Percentiles rank a stretch among this genome's conserved stretches.
Evolutionary conservation across 306 rosid genomes (phyloP).

Genomic region (Vigna nakashimae): DNA sequence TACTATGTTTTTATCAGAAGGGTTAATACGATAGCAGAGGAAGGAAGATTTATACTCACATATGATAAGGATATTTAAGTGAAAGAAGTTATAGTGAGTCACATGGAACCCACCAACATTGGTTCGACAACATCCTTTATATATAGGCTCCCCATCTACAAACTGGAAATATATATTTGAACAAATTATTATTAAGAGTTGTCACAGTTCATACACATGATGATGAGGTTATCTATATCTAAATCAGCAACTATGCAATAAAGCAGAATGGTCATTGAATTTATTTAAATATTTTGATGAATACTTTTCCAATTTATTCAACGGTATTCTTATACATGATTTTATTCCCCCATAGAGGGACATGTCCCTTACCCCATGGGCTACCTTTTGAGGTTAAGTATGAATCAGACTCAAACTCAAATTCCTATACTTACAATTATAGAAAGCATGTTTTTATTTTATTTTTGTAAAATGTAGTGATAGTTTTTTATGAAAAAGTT

Average conservation of each 20-base stretch:
- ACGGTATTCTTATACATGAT: conserved; percentile 9
- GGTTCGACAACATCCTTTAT: conserved; percentile 85
- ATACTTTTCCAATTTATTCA: neutral
- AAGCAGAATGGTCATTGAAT: neutral
- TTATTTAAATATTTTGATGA: conserved; percentile 21
- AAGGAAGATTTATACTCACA: conserved; percentile 61
- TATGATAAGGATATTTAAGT: conserved; percentile 90
- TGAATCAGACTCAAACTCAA: too few species aligned
- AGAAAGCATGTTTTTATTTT: too few species aligned
- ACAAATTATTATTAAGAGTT: neutral
- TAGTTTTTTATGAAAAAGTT: too few species aligned
- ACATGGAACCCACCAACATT: conserved; percentile 94
- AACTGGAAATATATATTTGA: conserved; percentile 58
- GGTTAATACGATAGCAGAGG: conserved; percentile 33
- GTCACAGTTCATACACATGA: conserved; percentile 12
- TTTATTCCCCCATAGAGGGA: neutral
- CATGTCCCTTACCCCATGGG: too few species aligned
- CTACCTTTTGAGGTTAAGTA: too few species aligned
- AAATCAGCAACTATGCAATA: conserved; percentile 5
- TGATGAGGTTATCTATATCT: neutral
- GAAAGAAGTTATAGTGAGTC: conserved; percentile 90
- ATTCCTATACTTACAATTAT: too few species aligned
- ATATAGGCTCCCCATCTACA: conserved; percentile 88
- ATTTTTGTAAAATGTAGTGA: too few species aligned
- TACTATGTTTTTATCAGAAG: conserved; percentile 15